Conservation (phyloP, 176 grass and related monocot genomes). For the Zoysia japonica region DNA sequence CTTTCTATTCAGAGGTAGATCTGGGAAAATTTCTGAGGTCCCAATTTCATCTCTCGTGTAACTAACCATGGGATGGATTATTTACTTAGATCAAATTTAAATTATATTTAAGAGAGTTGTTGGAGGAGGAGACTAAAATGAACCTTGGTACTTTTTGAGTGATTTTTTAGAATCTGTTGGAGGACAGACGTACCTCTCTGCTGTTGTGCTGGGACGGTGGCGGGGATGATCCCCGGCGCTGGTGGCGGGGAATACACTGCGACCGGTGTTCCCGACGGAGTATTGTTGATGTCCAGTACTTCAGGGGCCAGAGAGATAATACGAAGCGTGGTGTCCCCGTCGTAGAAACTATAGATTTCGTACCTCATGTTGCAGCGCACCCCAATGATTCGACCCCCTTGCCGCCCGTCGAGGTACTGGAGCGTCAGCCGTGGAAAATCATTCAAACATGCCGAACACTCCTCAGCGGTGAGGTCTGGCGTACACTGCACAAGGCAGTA, state of each 20-base stretch:
- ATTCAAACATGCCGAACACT: not conserved
- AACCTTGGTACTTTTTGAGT: no score
- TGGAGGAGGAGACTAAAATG: no score
- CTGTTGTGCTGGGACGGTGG: not conserved
- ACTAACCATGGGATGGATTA: no score
- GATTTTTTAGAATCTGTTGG: no score
- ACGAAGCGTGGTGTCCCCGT: not conserved
- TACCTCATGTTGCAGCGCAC: conserved; percentile 20
- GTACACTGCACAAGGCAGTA: conserved; percentile 7
- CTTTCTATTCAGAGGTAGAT: no score
- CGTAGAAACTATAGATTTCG: conserved; percentile 11
- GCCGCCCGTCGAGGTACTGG: not conserved
- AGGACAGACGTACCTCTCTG: not conserved
- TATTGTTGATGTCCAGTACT: not conserved
- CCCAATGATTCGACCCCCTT: not conserved
- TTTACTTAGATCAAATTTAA: no score
- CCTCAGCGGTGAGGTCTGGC: not conserved
- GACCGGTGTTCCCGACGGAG: not conserved
- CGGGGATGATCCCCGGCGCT: not conserved
- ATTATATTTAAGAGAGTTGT: no score
- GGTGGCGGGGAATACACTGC: not conserved
- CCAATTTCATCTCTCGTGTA: no score
- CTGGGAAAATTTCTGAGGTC: no score
- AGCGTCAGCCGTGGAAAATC: not conserved
- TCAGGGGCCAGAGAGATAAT: not conserved